Percentiles rank a stretch among this genome's conserved stretches.
These are phyloP conservation scores for Madurella fahalii DNA, from an alignment of 2,329 filamentous ascomycete species.

Conservation along the genomic window DNA sequence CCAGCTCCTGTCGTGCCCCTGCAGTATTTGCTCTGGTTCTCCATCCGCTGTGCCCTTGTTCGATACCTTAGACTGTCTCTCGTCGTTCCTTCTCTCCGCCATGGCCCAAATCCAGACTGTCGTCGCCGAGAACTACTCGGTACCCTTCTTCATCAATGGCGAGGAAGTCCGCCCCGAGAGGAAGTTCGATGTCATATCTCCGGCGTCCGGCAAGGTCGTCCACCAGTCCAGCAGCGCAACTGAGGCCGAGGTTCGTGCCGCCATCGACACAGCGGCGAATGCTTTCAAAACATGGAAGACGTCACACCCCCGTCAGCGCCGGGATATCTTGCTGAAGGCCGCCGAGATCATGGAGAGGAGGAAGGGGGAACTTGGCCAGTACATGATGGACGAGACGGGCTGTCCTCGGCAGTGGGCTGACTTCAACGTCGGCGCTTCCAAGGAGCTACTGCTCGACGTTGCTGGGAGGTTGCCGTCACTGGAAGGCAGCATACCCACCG, in stretches of 20 bases:
- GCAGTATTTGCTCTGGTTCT: background rate
- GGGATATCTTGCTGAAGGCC: slow-evolving; percentile 66
- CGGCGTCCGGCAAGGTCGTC: slow-evolving; percentile 29
- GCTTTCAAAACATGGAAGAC: slow-evolving; percentile 68
- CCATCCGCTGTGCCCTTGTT: background rate
- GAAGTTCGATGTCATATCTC: slow-evolving; percentile 29
- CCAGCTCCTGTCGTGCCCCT: background rate
- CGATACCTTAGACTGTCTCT: slow-evolving; percentile 3
- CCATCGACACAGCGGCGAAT: slow-evolving; percentile 48
- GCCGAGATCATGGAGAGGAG: slow-evolving; percentile 60
- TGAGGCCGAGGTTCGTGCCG: slow-evolving; percentile 29
- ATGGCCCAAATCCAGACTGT: slow-evolving; percentile 15
- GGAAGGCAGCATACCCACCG: slow-evolving; percentile 33
- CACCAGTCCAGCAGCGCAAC: slow-evolving; percentile 28
- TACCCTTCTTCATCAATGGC: slow-evolving; percentile 33
- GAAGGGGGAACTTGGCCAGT: slow-evolving; percentile 55
- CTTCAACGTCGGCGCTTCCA: slow-evolving; percentile 38
- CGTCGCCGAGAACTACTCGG: slow-evolving; percentile 22
- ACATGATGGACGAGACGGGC: slow-evolving; percentile 53
- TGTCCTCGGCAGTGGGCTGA: slow-evolving; percentile 36
- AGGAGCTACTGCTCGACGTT: slow-evolving; percentile 40
- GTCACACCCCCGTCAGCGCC: slow-evolving; percentile 55
- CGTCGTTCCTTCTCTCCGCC: background rate
- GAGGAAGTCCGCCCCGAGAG: slow-evolving; percentile 26
- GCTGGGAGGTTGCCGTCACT: slow-evolving; percentile 38